Evolutionary conservation across 2,329 filamentous ascomycete species (phyloP).

Genomic region (Plectosphaerella sp.): DNA sequence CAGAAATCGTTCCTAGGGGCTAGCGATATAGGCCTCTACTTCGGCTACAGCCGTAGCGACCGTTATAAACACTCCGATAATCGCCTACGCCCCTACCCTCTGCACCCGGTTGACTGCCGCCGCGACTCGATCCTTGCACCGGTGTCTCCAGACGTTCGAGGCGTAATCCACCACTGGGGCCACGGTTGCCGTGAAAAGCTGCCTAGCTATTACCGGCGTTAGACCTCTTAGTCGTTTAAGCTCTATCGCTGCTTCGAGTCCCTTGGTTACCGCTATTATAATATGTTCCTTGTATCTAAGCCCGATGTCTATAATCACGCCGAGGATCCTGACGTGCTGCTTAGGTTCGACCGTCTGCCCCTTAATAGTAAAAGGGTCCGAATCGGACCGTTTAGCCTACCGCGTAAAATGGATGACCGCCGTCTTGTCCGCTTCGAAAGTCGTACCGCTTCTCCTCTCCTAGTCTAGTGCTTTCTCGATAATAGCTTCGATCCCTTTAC

Average conservation of each 20-base stretch:
- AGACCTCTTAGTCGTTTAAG: constrained; percentile 7
- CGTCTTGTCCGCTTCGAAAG: constrained; percentile 19
- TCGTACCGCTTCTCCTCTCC: constrained; percentile 17
- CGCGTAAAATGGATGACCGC: constrained; percentile 11
- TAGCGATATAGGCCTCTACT: too few relatives aligned
- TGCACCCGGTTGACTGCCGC: too few relatives aligned
- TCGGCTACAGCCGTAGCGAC: too few relatives aligned
- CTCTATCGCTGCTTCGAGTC: constrained; percentile 6
- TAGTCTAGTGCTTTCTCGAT: constrained; percentile 14
- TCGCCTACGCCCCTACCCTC: too few relatives aligned
- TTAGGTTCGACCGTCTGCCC: neutral
- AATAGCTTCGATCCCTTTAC: constrained; percentile 14
- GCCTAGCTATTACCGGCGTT: too few relatives aligned
- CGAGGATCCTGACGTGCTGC: constrained; percentile 12
- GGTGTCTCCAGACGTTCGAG: too few relatives aligned
- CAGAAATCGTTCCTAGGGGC: too few relatives aligned
- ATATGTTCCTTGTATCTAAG: constrained; percentile 10
- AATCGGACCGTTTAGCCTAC: neutral
- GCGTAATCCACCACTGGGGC: too few relatives aligned
- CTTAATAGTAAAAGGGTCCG: neutral
- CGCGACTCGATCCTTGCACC: too few relatives aligned
- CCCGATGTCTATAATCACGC: constrained; percentile 14
- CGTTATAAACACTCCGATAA: too few relatives aligned
- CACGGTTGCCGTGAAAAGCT: too few relatives aligned
- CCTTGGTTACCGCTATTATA: constrained; percentile 10